A percentile compares a stretch with the other conserved stretches of the same genome.
phyloP scores from a whole-genome alignment of 140 eudicot genomes.

The Senecio squalidus region DNA sequence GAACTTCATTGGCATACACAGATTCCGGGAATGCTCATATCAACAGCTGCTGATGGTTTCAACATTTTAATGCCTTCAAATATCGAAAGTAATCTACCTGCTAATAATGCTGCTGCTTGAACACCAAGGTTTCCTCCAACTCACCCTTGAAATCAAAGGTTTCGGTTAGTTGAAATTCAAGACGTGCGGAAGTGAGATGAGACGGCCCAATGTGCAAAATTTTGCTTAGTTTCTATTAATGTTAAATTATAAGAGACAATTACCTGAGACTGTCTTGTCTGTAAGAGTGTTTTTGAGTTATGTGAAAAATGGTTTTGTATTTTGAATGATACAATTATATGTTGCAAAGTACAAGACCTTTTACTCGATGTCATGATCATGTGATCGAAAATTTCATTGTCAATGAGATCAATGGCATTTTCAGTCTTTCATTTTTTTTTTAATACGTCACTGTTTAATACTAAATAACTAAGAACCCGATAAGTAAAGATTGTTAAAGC shows the following conservation, averaged over 20 bases:
- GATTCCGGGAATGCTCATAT: conserved; percentile 90
- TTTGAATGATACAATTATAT: background rate
- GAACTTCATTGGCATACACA: conserved; percentile 99
- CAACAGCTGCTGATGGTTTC: conserved; percentile 96
- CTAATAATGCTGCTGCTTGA: conserved; percentile 37
- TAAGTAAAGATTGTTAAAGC: no score
- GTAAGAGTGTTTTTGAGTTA: conserved; percentile 12
- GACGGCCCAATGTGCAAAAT: background rate
- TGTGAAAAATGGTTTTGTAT: conserved; percentile 19
- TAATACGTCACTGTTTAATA: no score
- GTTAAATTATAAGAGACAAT: background rate
- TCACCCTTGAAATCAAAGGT: background rate
- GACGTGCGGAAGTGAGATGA: background rate
- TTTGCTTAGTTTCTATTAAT: conserved; percentile 4
- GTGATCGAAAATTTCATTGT: no score
- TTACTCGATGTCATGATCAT: no score
- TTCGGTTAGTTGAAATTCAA: background rate
- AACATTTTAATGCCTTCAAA: conserved; percentile 93
- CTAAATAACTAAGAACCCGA: no score
- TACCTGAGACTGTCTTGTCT: conserved; percentile 2
- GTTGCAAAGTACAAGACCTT: no score
- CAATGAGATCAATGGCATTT: no score
- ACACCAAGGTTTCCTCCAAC: background rate
- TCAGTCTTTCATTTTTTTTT: no score
- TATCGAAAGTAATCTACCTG: conserved; percentile 65